Evolutionary conservation across 2,329 filamentous ascomycete species (phyloP).

Genomic region (Fusarium keratoplasticum): DNA sequence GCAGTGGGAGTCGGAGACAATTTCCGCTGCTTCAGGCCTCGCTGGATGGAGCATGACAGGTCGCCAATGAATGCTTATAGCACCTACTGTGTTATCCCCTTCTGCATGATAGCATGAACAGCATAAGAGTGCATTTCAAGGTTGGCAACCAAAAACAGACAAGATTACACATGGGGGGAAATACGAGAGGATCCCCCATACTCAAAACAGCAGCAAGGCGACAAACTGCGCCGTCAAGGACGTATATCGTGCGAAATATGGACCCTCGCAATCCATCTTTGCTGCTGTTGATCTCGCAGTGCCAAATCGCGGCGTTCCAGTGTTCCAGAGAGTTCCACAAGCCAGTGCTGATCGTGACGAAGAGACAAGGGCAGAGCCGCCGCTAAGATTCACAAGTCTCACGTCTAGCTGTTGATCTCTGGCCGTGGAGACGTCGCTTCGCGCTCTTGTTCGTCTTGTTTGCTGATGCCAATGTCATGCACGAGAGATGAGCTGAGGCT

Average conservation of each 20-base stretch:
- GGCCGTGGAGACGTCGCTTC: constrained; percentile 9
- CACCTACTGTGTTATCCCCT: not conserved
- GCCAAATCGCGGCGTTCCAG: constrained; percentile 19
- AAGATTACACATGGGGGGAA: constrained; percentile 6
- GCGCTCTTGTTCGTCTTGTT: constrained; percentile 10
- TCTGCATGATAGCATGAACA: constrained; percentile 1
- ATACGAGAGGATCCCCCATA: constrained; percentile 28
- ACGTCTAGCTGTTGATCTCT: constrained; percentile 5
- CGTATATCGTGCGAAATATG: constrained; percentile 16
- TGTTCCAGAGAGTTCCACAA: constrained; percentile 32
- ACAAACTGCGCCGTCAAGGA: constrained; percentile 1
- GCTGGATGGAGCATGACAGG: constrained; percentile 6
- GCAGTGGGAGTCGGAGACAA: not conserved
- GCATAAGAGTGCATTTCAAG: not conserved
- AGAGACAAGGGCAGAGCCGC: constrained; percentile 36
- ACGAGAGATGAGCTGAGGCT: constrained; percentile 33
- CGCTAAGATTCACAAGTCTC: constrained; percentile 21
- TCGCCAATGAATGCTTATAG: not conserved
- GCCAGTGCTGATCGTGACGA: constrained; percentile 32
- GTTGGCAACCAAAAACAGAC: not conserved
- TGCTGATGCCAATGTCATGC: constrained; percentile 13
- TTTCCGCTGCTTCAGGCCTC: not conserved
- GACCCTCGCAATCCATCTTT: constrained; percentile 18
- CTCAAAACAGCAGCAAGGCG: constrained; percentile 15
- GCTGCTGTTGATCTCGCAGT: constrained; percentile 2